Base-by-base conservation (phyloP, 2,329 filamentous ascomycete genomes). In the Calonectria montana region DNA sequence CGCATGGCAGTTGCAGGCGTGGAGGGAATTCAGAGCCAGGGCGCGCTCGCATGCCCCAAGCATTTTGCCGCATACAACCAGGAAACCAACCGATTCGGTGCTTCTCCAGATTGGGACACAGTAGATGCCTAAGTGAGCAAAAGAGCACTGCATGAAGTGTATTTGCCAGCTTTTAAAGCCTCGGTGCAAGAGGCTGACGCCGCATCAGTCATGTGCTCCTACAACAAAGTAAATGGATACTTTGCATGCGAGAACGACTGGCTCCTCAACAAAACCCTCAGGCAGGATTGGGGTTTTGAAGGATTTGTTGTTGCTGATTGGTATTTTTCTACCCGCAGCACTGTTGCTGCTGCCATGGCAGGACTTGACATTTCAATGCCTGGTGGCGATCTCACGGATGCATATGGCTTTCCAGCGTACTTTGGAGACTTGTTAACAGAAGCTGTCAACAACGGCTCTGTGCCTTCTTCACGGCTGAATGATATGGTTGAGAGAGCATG, bases 281-380 rank as follows among this genome's bases (percentile, higher is more conserved):
- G 53, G 7, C 53, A 57, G 15, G 53, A 57, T 23, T 57, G 53
- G 53, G 53, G 53, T 1, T 57, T 57, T 7, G 53, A 57, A 12
- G 53, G 53, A 18, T 57, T 57, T 15, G 53, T 57, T 5, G 53
- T 57, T 2, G 53, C 53, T 12, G 53, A 57, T 16, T 57, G 53
- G 53, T 57, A 57, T 21, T 57, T 57, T 13, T 57, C 53, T 2
- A 57, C 53, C 12, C 53, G 53, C 31, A 57, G 53, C 53, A 57
- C 53, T 10, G 53, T 57, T 16, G 53, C 53, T 9, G 53, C 53
- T 10, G 53, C 53, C 29, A 57, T 57, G 53, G 53, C 53, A 8
- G 53, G 53, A n/a, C 53, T 57, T 35, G 53, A 57, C 53, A 57
- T 57, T 25, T 57, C 53, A n/a, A 57, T 57, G 53, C 53, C 53